Evolutionary conservation across 495 filamentous ascomycete genomes (phyloP).

Genomic region (Penicillium taxi): DNA sequence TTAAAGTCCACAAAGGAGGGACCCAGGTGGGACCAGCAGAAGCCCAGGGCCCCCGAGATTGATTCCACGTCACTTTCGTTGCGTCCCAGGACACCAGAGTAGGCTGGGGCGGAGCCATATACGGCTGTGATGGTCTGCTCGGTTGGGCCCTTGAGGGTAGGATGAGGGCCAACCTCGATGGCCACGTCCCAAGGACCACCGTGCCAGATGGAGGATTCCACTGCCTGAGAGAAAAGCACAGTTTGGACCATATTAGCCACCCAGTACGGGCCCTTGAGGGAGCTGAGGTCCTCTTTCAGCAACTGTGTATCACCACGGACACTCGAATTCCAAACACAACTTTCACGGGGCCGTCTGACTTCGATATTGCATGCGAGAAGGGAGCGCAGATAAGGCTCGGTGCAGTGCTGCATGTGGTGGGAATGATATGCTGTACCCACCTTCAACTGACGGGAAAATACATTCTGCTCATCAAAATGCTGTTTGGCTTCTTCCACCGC

Average conservation of each 20-base stretch:
- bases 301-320: constrained; percentile 7
- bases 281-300: not conserved
- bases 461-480: constrained; percentile 7
- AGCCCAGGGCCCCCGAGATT: constrained; percentile 39
- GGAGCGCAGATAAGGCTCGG: constrained; percentile 29
- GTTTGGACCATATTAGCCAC: constrained; percentile 4
- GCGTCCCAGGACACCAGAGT: constrained; percentile 30
- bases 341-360: not conserved
- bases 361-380: constrained; percentile 11
- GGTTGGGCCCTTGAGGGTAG: constrained; percentile 34
- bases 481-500: constrained; percentile 17
- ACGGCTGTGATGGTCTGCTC: constrained; percentile 18
- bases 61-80: constrained; percentile 24
- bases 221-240: constrained; percentile 4
- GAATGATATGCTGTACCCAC: constrained; percentile 34
- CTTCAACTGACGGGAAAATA: constrained; percentile 28
- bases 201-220: not conserved
- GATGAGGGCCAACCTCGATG: constrained; percentile 46
- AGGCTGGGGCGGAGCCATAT: constrained; percentile 17
- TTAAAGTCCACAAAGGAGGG: not conserved
- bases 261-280: constrained; percentile 7
- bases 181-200: constrained; percentile 14
- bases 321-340: constrained; percentile 4
- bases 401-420: constrained; percentile 28
- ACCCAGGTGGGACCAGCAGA: constrained; percentile 31